Percentiles rank a stretch among this genome's conserved stretches.
Conservation (phyloP, 495 filamentous ascomycete species). For the Cladorrhinum samala region DNA sequence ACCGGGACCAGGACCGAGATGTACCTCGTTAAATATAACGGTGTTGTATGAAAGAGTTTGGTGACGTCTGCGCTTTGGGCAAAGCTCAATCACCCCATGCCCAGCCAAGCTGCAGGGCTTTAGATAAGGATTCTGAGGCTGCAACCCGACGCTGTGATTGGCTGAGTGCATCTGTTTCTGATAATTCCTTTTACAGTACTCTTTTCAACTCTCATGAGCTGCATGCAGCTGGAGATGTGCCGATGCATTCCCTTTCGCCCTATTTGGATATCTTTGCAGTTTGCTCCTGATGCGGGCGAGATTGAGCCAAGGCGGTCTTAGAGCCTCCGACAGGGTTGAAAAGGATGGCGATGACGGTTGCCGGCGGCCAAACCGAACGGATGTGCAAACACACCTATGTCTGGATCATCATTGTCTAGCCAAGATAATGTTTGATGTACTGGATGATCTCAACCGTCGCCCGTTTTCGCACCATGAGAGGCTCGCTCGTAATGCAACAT, state of each 20-base stretch:
- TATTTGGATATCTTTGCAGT: slow-evolving; percentile 23
- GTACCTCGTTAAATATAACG: no score
- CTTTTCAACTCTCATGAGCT: slow-evolving; percentile 14
- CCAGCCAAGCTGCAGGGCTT: not conserved
- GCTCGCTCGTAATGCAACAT: no score
- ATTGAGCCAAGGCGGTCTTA: slow-evolving; percentile 2
- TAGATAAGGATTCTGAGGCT: slow-evolving; percentile 31
- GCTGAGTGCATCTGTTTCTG: slow-evolving; percentile 29
- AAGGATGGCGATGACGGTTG: not conserved
- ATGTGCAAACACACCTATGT: not conserved
- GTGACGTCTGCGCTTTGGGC: slow-evolving; percentile 13
- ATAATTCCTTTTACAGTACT: slow-evolving; percentile 41
- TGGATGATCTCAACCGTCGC: not conserved
- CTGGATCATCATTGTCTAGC: no score
- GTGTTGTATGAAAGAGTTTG: not conserved
- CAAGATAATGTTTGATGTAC: no score
- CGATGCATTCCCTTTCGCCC: slow-evolving; percentile 11
- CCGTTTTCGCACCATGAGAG: no score
- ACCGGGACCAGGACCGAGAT: not conserved
- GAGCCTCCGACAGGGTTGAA: not conserved
- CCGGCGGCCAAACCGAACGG: not conserved
- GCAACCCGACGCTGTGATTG: slow-evolving; percentile 28
- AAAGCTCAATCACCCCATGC: slow-evolving; percentile 8
- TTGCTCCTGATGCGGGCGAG: not conserved
- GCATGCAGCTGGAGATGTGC: slow-evolving; percentile 11